Evolutionary conservation across 768 basidiomycete species (phyloP).

Genomic region (Phanerodontia chrysosporium): DNA sequence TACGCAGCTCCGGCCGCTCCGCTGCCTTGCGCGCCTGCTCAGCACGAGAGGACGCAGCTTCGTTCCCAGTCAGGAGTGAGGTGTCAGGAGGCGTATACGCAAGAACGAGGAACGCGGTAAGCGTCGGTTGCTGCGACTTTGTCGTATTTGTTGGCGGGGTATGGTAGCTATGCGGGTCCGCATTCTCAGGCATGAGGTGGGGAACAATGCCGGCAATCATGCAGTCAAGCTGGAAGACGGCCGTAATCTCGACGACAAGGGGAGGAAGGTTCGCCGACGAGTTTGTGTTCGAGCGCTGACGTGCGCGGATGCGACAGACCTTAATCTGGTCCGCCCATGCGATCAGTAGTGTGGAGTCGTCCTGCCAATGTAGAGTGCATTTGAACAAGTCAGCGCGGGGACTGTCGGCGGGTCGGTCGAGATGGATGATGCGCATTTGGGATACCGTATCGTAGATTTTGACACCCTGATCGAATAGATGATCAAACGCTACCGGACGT

Average conservation of each 20-base stretch:
- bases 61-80: constrained; percentile 47
- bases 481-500: no score
- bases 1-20: constrained; percentile 90
- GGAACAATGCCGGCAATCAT: constrained; percentile 92
- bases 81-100: constrained; percentile 82
- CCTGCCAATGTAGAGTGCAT: constrained; percentile 88
- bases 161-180: not conserved
- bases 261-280: constrained; percentile 48
- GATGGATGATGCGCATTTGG: constrained; percentile 75
- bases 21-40: constrained; percentile 80
- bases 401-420: constrained; percentile 76
- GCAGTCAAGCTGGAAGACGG: constrained; percentile 89
- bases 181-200: constrained; percentile 44
- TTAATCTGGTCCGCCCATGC: constrained; percentile 95
- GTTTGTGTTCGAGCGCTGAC: constrained; percentile 44
- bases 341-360: constrained; percentile 84
- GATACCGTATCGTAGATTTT: constrained; percentile 87
- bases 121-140: constrained; percentile 26
- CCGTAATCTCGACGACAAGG: constrained; percentile 81
- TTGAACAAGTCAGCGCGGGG: constrained; percentile 95
- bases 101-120: constrained; percentile 80
- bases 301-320: constrained; percentile 73
- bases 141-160: constrained; percentile 16
- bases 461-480: no score
- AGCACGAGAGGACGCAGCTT: constrained; percentile 64